phyloP scores from a whole-genome alignment of 805 yeast genomes.

The Cyberlindnera mississippiensis region DNA sequence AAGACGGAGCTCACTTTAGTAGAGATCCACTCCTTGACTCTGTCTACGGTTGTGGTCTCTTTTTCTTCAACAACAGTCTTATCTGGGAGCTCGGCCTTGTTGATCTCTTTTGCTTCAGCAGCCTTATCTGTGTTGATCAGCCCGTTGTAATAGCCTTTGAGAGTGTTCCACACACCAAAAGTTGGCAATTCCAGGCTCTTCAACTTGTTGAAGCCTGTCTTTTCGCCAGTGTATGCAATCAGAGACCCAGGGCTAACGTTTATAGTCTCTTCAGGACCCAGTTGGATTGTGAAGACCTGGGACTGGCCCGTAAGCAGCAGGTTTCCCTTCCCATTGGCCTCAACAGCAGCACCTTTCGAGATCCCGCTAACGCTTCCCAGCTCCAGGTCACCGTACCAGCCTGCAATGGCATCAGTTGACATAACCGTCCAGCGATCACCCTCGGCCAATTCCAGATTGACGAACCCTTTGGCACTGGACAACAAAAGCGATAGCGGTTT shows the following conservation, averaged over 20 bases:
- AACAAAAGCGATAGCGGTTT: conserved; percentile 17
- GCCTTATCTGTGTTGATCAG: too few relatives aligned
- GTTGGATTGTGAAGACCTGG: conserved; percentile 26
- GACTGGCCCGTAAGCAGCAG: conserved; percentile 30
- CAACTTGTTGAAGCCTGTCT: conserved; percentile 7
- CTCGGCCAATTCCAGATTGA: conserved; percentile 13
- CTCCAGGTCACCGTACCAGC: conserved; percentile 21
- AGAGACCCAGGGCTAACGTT: conserved; percentile 18
- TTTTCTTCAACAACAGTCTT: background rate
- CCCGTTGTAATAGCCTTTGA: conserved; percentile 7
- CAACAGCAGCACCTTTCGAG: conserved; percentile 5
- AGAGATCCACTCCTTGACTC: conserved; percentile 13
- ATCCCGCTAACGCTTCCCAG: background rate
- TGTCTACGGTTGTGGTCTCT: conserved; percentile 1
- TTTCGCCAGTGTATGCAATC: conserved; percentile 15
- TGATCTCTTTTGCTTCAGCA: conserved; percentile 1
- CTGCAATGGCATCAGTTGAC: conserved; percentile 13
- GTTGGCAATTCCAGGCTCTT: conserved; percentile 11
- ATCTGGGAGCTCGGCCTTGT: background rate
- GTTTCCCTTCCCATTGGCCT: conserved; percentile 24
- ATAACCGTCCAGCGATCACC: conserved; percentile 17
- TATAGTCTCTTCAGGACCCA: conserved; percentile 25
- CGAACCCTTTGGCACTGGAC: conserved; percentile 12
- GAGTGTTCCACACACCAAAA: conserved; percentile 10
- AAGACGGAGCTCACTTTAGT: conserved; percentile 15